Conservation (phyloP, 1,284 basidiomycete species). For the Irpex sp. region DNA sequence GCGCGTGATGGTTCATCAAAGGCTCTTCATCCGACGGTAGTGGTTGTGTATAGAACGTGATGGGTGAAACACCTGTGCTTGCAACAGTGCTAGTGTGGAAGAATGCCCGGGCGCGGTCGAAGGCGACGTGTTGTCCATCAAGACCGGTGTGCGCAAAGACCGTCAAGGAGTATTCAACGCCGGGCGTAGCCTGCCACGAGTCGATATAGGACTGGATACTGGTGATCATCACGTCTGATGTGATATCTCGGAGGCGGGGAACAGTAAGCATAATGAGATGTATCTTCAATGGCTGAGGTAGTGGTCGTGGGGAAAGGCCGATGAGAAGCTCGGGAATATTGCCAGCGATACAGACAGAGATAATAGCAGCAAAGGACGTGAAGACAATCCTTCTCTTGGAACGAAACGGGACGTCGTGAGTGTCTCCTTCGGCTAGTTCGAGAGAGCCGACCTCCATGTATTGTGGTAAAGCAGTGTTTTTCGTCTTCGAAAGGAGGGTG, state of each 20-base stretch:
- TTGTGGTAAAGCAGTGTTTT: not conserved
- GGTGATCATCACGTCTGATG: constrained; percentile 10
- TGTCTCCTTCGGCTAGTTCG: not conserved
- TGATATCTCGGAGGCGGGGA: constrained; percentile 5
- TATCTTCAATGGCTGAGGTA: not conserved
- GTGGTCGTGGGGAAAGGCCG: not conserved
- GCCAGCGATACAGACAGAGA: not conserved
- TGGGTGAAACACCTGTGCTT: not conserved
- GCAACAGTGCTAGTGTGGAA: not conserved
- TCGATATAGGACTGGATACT: constrained; percentile 10
- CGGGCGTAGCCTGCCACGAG: not conserved
- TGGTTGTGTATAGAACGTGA: not conserved
- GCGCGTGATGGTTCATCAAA: constrained; percentile 1
- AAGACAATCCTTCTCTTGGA: not conserved
- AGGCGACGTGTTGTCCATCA: constrained; percentile 8
- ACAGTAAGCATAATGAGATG: constrained; percentile 13
- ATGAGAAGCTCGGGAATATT: not conserved
- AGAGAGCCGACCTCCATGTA: not conserved
- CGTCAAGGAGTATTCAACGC: not conserved
- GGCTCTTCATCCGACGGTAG: not conserved
- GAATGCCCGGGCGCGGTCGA: constrained; percentile 4
- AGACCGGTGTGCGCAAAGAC: constrained; percentile 6
- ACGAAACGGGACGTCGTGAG: not conserved
- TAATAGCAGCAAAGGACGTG: not conserved
- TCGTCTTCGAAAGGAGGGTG: not conserved